phyloP scores from a whole-genome alignment of 106 monocot species.

The Agapanthus africanus region DNA sequence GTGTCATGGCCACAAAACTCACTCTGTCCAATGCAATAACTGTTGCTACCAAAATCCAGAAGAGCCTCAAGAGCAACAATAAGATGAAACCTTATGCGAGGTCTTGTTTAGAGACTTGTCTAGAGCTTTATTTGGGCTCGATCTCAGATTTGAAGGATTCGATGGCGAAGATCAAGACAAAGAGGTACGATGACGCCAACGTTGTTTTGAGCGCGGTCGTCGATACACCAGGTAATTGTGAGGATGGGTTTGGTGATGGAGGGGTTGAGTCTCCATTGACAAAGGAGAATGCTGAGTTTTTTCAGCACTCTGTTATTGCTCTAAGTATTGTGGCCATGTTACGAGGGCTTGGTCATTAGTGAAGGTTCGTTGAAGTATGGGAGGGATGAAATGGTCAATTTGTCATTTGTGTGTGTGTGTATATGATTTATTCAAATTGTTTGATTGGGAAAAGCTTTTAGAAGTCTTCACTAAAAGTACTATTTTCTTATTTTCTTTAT shows the following conservation, averaged over 20 bases:
- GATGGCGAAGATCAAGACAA: not conserved
- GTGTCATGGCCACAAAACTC: conserved; percentile 4
- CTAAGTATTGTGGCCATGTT: not conserved
- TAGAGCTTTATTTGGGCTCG: conserved; percentile 5
- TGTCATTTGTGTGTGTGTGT: no score
- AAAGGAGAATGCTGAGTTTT: conserved; percentile 7
- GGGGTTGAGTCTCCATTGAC: conserved; percentile 2
- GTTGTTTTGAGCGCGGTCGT: conserved; percentile 8
- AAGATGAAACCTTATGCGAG: not conserved
- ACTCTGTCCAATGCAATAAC: conserved; percentile 3
- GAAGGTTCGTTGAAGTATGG: no score
- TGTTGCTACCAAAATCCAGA: not conserved
- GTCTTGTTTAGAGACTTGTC: conserved; percentile 2
- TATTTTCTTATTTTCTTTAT: no score
- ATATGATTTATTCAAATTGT: no score
- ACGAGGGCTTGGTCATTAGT: not conserved
- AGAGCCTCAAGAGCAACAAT: not conserved
- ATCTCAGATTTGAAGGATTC: not conserved
- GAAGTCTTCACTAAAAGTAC: no score
- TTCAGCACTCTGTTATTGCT: not conserved
- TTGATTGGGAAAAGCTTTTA: no score
- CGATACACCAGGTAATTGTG: not conserved
- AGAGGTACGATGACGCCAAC: conserved; percentile 5
- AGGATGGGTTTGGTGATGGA: conserved; percentile 8
- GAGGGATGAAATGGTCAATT: no score